These are phyloP conservation scores for Penicillium sp. DNA, from an alignment of 2,329 filamentous ascomycete species.

Conservation along the genomic window DNA sequence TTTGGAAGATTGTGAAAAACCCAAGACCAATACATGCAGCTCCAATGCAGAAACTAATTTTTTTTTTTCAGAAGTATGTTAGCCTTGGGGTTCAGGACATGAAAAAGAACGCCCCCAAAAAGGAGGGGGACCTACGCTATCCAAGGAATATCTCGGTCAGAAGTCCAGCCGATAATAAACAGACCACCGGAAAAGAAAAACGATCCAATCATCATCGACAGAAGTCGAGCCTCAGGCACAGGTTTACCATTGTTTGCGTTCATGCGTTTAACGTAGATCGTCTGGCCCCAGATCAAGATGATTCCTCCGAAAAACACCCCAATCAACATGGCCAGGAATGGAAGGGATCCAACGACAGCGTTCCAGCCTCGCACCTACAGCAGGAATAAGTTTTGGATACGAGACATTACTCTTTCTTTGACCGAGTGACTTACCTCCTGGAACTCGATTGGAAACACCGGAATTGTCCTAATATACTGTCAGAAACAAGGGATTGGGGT, in stretches of 20 bases:
- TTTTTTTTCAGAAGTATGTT: not conserved
- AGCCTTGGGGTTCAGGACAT: no score
- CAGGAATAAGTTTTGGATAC: no score
- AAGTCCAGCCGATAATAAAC: slow-evolving; percentile 7
- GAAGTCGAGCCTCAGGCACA: slow-evolving; percentile 29
- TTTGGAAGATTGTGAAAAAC: slow-evolving; percentile 8
- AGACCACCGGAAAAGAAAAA: slow-evolving; percentile 12
- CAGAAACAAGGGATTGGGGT: slow-evolving; percentile 28
- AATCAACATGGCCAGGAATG: slow-evolving; percentile 40
- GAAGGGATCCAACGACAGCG: slow-evolving; percentile 34
- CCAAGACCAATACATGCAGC: slow-evolving; percentile 2
- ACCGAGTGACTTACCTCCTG: slow-evolving; percentile 35
- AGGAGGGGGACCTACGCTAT: slow-evolving; percentile 5
- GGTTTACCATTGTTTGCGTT: slow-evolving; percentile 22
- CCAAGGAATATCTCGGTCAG: slow-evolving; percentile 1
- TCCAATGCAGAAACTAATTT: not conserved
- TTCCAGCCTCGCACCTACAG: slow-evolving; percentile 33
- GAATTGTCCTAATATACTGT: not conserved
- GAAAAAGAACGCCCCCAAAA: no score
- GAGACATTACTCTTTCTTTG: no score
- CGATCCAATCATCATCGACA: slow-evolving; percentile 17
- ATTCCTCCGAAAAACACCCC: slow-evolving; percentile 36
- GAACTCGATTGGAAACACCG: slow-evolving; percentile 2
- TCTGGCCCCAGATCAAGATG: slow-evolving; percentile 38
- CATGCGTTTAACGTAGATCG: slow-evolving; percentile 31